These are phyloP conservation scores for Candida piceae DNA, from an alignment of 805 yeast genomes.

Conservation along the genomic window DNA sequence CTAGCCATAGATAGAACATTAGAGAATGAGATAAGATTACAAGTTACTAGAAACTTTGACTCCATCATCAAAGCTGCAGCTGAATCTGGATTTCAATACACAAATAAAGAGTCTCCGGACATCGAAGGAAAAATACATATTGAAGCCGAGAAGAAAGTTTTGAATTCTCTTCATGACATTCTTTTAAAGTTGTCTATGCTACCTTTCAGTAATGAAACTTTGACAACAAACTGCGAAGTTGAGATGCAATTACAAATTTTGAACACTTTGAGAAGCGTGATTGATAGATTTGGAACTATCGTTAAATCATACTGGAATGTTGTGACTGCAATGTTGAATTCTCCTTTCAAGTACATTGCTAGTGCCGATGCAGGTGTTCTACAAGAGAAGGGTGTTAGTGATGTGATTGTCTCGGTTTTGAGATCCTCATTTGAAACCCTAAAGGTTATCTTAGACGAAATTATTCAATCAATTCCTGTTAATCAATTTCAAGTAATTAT, in stretches of 20 bases:
- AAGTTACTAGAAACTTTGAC: slow-evolving; percentile 49
- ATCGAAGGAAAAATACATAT: slow-evolving; percentile 9
- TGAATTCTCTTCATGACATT: slow-evolving; percentile 43
- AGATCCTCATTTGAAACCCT: slow-evolving; percentile 76
- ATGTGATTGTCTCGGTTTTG: slow-evolving; percentile 47
- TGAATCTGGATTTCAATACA: slow-evolving; percentile 33
- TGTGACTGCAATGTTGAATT: slow-evolving; percentile 56
- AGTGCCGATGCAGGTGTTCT: slow-evolving; percentile 17
- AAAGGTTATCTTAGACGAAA: slow-evolving; percentile 81
- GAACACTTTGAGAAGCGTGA: slow-evolving; percentile 61
- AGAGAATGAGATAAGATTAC: slow-evolving; percentile 40
- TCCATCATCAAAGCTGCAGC: slow-evolving; percentile 40
- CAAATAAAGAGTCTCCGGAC: slow-evolving; percentile 1
- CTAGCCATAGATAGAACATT: slow-evolving; percentile 40
- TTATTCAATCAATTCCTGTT: slow-evolving; percentile 65
- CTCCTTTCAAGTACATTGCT: slow-evolving; percentile 48
- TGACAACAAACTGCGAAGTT: slow-evolving; percentile 53
- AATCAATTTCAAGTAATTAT: slow-evolving; percentile 59
- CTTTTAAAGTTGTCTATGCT: slow-evolving; percentile 37
- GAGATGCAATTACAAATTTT: slow-evolving; percentile 62
- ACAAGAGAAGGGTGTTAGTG: slow-evolving; percentile 34
- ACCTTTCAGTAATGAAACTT: slow-evolving; percentile 35
- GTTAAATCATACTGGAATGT: slow-evolving; percentile 61
- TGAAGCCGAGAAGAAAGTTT: slow-evolving; percentile 42
- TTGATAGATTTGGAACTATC: slow-evolving; percentile 70